Conservation (phyloP, 176 grass and related monocot genomes). For the Paspalum notatum region DNA sequence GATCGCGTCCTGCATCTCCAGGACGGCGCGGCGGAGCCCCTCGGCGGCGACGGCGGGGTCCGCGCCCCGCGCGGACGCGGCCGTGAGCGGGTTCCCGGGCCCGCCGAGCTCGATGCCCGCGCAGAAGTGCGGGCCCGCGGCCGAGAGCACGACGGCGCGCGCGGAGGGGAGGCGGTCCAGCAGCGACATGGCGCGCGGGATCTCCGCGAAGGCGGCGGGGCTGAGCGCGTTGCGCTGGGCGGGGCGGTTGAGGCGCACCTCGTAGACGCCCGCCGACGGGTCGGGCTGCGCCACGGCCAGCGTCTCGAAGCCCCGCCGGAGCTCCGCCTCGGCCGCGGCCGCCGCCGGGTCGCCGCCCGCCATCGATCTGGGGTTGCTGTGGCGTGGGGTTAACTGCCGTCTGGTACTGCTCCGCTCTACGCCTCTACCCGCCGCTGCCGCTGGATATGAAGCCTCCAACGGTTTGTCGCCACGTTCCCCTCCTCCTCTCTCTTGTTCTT, state of each 20-base stretch:
- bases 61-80: not conserved
- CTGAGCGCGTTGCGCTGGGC: slow-evolving; percentile 77
- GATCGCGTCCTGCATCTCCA: slow-evolving; percentile 62
- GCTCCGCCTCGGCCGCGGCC: slow-evolving; percentile 56
- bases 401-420: too few relatives aligned
- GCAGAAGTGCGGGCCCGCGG: slow-evolving; percentile 74
- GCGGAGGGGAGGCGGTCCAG: slow-evolving; percentile 74
- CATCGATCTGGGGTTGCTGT: slow-evolving; percentile 16
- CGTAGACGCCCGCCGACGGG: slow-evolving; percentile 46
- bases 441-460: not conserved
- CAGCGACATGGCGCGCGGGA: slow-evolving; percentile 74
- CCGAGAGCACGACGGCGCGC: slow-evolving; percentile 64
- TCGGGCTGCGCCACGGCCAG: slow-evolving; percentile 64
- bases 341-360: slow-evolving; percentile 53
- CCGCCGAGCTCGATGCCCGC: slow-evolving; percentile 69
- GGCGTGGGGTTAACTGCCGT: not conserved
- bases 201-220: slow-evolving; percentile 67
- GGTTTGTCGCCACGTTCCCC: not conserved
- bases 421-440: not conserved
- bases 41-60: slow-evolving; percentile 54
- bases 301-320: slow-evolving; percentile 61
- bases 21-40: slow-evolving; percentile 56
- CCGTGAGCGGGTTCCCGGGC: slow-evolving; percentile 42
- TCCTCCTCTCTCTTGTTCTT: not conserved
- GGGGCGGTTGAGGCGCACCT: slow-evolving; percentile 82